Evolutionary conservation across 148 eudicot species (phyloP).

Genomic region (Nepenthes mirabilis): DNA sequence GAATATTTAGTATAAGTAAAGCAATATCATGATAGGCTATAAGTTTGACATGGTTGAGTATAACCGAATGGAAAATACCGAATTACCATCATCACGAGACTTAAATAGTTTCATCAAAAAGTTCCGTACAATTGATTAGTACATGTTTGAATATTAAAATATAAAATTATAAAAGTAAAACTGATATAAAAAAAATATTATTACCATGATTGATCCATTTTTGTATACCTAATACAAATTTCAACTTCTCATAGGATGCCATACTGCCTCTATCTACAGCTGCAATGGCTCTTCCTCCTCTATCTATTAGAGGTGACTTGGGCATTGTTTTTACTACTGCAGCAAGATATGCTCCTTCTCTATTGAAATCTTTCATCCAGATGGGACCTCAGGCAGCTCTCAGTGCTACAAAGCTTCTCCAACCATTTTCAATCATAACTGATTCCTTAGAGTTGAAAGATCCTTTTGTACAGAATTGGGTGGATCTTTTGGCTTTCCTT

Average conservation of each 20-base stretch:
- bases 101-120: no score
- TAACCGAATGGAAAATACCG: no score
- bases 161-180: no score
- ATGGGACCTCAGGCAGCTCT: conserved; percentile 94
- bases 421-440: conserved; percentile 75
- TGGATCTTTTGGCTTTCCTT: conserved; percentile 91
- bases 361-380: conserved; percentile 68
- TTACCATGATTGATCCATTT: no score
- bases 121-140: no score
- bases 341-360: conserved; percentile 77
- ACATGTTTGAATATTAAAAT: no score
- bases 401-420: conserved; percentile 91
- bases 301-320: conserved; percentile 81
- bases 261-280: conserved; percentile 85
- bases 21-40: no score
- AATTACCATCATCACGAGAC: no score
- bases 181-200: no score
- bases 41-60: no score
- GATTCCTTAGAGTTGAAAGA: conserved; percentile 80
- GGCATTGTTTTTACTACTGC: conserved; percentile 93
- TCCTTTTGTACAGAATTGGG: conserved; percentile 92
- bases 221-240: no score
- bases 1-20: no score
- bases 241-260: conserved; percentile 47
- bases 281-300: conserved; percentile 97